phyloP scores from a whole-genome alignment of 768 basidiomycete species.

The Lactarius indigo region DNA sequence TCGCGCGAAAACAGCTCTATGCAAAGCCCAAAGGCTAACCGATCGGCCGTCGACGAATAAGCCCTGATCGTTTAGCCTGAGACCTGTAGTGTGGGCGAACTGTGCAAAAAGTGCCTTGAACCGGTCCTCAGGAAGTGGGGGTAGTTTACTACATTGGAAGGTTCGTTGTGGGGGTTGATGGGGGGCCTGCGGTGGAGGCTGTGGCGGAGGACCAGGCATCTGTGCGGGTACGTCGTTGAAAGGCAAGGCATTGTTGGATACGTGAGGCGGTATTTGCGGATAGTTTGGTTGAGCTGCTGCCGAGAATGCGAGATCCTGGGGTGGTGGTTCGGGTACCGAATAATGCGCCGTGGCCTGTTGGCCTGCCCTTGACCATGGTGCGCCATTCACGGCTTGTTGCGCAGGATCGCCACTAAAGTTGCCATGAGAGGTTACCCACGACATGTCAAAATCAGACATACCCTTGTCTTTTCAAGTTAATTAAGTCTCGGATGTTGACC shows the following conservation, averaged over 20 bases:
- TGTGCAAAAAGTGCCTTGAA: conserved; percentile 8
- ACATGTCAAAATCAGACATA: neutral
- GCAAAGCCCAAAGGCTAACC: conserved; percentile 10
- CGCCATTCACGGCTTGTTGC: conserved; percentile 9
- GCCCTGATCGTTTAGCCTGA: conserved; percentile 4
- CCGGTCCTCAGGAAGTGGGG: conserved; percentile 4
- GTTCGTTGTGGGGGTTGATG: neutral
- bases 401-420: conserved; percentile 6
- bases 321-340: conserved; percentile 3
- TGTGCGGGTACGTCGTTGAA: neutral
- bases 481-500: neutral
- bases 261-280: conserved; percentile 6
- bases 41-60: conserved; percentile 2
- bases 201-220: neutral
- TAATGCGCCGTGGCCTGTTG: conserved; percentile 6
- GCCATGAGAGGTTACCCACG: neutral
- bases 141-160: neutral
- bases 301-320: conserved; percentile 2
- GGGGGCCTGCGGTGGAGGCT: conserved; percentile 6
- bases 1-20: conserved; percentile 3
- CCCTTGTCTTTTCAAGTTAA: conserved; percentile 3
- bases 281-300: conserved; percentile 8
- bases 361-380: neutral
- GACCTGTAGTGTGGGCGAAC: neutral
- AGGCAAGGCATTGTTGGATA: neutral